Evolutionary conservation across 495 filamentous ascomycete genomes (phyloP).

Genomic region (Tuber magnatum): DNA sequence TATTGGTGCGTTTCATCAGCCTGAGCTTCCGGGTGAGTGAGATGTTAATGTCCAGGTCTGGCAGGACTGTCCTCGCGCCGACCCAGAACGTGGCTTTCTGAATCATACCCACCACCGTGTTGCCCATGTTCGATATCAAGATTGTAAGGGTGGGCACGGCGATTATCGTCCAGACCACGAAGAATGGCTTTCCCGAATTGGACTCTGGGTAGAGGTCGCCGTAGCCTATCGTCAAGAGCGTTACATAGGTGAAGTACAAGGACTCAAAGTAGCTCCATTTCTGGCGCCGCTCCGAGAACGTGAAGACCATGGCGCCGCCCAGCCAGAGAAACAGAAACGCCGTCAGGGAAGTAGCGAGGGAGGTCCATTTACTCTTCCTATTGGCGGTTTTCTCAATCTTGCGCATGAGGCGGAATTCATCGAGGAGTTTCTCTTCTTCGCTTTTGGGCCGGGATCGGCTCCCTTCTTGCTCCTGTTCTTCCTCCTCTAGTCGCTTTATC

Average conservation of each 20-base stretch:
- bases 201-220: constrained; percentile 66
- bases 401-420: constrained; percentile 79
- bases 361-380: constrained; percentile 59
- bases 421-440: constrained; percentile 57
- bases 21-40: not conserved
- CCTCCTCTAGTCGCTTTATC: constrained; percentile 49
- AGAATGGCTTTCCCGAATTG: constrained; percentile 69
- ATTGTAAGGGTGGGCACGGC: constrained; percentile 77
- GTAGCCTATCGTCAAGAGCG: constrained; percentile 78
- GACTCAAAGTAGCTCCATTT: constrained; percentile 73
- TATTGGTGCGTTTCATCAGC: not conserved
- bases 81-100: constrained; percentile 62
- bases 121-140: constrained; percentile 74
- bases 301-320: constrained; percentile 67
- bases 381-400: constrained; percentile 62
- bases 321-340: constrained; percentile 73
- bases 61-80: constrained; percentile 68
- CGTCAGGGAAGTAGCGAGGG: constrained; percentile 55
- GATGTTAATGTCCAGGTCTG: constrained; percentile 43
- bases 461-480: constrained; percentile 44
- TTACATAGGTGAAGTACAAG: constrained; percentile 73
- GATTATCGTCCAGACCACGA: constrained; percentile 83
- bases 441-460: constrained; percentile 21
- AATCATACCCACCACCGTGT: constrained; percentile 66
- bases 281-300: constrained; percentile 49